A percentile compares a stretch with the other conserved stretches of the same genome.
These are phyloP conservation scores for Vitis amurensis DNA, from an alignment of 164 flowering plant genomes.

Conservation along the genomic window DNA sequence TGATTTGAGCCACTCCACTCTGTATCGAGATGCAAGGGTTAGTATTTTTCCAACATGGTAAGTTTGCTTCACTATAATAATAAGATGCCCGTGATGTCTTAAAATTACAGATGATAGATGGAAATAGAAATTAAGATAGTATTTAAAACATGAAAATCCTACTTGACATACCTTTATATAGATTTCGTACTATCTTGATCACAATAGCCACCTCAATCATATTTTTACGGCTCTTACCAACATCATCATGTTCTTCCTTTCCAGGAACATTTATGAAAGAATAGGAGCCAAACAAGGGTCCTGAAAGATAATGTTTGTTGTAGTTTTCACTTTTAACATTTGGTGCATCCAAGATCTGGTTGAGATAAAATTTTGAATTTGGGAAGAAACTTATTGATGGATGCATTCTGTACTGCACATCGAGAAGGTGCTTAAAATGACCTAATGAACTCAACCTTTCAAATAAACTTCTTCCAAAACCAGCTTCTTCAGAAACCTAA, in stretches of 20 bases:
- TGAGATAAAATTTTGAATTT: slow-evolving; percentile 35
- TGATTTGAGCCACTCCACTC: slow-evolving; percentile 39
- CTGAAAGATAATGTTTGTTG: slow-evolving; percentile 28
- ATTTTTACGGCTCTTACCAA: slow-evolving; percentile 41
- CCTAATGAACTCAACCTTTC: slow-evolving; percentile 42
- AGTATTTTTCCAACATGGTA: too few species aligned
- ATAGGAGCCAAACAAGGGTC: slow-evolving; percentile 50
- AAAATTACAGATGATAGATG: slow-evolving; percentile 3
- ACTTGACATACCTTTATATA: slow-evolving; percentile 40
- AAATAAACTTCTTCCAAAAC: slow-evolving; percentile 51
- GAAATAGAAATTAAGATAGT: not conserved
- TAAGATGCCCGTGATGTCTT: too few species aligned
- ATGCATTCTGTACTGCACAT: slow-evolving; percentile 56
- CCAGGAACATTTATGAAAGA: slow-evolving; percentile 53
- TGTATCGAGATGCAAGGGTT: slow-evolving; percentile 15
- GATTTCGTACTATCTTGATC: slow-evolving; percentile 26
- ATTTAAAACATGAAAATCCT: not conserved
- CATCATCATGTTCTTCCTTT: slow-evolving; percentile 41
- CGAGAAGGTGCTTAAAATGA: slow-evolving; percentile 40
- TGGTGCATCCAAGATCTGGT: slow-evolving; percentile 34
- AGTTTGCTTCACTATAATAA: too few species aligned
- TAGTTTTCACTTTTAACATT: slow-evolving; percentile 26
- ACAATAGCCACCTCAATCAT: slow-evolving; percentile 51
- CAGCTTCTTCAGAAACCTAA: slow-evolving; percentile 35
- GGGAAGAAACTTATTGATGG: slow-evolving; percentile 51